phyloP scores from a whole-genome alignment of 805 yeast genomes.

The Yamadazyma tumulicola region DNA sequence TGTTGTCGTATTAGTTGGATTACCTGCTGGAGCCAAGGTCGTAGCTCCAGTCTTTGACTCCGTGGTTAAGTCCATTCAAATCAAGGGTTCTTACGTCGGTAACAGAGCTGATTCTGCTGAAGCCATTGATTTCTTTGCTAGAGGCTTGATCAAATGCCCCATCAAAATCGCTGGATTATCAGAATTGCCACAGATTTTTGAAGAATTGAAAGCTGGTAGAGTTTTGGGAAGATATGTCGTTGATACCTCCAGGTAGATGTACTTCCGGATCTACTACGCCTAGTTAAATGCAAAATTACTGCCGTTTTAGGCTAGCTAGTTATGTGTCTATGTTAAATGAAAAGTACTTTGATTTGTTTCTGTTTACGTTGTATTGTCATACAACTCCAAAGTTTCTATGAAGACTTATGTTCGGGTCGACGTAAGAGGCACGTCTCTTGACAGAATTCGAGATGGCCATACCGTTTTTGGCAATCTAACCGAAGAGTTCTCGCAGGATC shows the following conservation, averaged over 20 bases:
- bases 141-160: conserved; percentile 42
- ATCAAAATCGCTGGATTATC: conserved; percentile 40
- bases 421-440: no score
- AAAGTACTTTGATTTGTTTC: neutral
- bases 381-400: no score
- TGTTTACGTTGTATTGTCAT: no score
- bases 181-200: conserved; percentile 36
- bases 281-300: no score
- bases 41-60: conserved; percentile 36
- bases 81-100: conserved; percentile 44
- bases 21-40: conserved; percentile 44
- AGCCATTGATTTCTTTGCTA: conserved; percentile 42
- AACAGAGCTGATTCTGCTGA: conserved; percentile 45
- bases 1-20: conserved; percentile 43
- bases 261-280: no score
- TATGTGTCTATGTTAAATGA: neutral
- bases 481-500: no score
- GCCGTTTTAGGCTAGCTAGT: no score
- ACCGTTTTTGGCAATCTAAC: no score
- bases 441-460: no score
- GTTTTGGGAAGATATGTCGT: conserved; percentile 44
- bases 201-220: conserved; percentile 40
- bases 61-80: conserved; percentile 37
- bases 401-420: no score
- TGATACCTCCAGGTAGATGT: conserved; percentile 36